These are phyloP conservation scores for Amanita pseudoporphyria DNA, from an alignment of 768 basidiomycete species.

Conservation along the genomic window DNA sequence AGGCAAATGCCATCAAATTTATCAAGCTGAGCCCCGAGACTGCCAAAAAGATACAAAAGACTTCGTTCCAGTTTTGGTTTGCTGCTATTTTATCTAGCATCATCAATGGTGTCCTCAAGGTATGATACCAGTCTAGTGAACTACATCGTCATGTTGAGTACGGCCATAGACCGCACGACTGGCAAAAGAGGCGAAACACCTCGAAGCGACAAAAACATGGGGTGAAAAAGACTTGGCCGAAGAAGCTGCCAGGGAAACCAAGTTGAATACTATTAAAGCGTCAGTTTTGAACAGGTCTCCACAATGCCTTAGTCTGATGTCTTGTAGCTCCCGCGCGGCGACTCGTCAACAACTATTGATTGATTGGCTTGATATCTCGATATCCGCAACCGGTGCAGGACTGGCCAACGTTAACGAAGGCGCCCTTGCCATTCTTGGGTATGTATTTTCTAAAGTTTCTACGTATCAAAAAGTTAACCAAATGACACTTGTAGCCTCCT, in stretches of 20 bases:
- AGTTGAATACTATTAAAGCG: constrained; percentile 46
- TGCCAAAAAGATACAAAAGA: constrained; percentile 47
- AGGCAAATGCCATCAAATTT: constrained; percentile 65
- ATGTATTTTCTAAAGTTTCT: constrained; percentile 10
- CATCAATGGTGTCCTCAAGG: constrained; percentile 60
- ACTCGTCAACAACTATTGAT: constrained; percentile 74
- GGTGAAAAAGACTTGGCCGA: constrained; percentile 62
- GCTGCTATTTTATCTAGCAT: constrained; percentile 80
- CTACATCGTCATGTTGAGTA: background rate
- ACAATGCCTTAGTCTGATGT: background rate
- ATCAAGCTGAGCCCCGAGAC: constrained; percentile 51
- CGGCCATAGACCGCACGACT: constrained; percentile 47
- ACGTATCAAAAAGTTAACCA: background rate
- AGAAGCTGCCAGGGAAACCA: constrained; percentile 57
- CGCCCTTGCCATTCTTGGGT: constrained; percentile 80
- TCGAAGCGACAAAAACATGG: constrained; percentile 35
- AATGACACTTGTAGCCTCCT: constrained; percentile 39
- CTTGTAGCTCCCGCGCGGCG: constrained; percentile 46
- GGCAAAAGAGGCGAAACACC: constrained; percentile 45
- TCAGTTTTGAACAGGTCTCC: constrained; percentile 21
- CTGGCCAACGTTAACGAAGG: constrained; percentile 78
- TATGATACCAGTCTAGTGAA: constrained; percentile 14
- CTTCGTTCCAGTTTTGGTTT: constrained; percentile 81
- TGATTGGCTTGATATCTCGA: constrained; percentile 82
- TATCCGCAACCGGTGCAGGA: constrained; percentile 79